phyloP scores from a whole-genome alignment of 2,329 filamentous ascomycete species.

The Teratosphaeriaceae sp. region DNA sequence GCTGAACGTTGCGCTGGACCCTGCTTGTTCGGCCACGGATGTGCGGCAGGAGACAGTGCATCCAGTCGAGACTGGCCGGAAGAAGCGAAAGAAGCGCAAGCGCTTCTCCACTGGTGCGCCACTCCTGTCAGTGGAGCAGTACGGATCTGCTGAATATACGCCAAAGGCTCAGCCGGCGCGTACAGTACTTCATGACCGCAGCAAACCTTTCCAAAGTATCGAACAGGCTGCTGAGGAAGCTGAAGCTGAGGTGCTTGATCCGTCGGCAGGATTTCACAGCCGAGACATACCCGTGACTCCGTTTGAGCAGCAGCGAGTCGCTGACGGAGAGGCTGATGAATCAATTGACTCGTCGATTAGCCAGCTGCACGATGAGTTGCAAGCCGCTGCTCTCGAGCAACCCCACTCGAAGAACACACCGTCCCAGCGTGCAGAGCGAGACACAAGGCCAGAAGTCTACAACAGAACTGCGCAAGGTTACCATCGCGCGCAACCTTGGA shows the following conservation, averaged over 20 bases:
- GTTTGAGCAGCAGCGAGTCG: background rate
- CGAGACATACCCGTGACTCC: background rate
- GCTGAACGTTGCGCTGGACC: background rate
- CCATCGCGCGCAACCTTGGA: no score
- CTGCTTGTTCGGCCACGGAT: background rate
- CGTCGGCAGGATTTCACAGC: background rate
- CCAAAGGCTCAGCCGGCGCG: background rate
- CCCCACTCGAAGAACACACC: background rate
- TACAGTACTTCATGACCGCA: no score
- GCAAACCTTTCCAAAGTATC: background rate
- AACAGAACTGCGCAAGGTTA: no score
- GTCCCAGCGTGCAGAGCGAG: no score
- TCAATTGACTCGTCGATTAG: background rate
- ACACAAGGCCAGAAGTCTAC: no score
- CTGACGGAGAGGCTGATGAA: background rate
- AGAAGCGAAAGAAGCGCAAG: constrained; percentile 5
- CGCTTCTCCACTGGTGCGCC: background rate
- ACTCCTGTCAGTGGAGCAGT: no score
- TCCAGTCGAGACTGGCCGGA: background rate
- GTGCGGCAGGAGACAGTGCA: background rate
- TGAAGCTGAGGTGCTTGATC: background rate
- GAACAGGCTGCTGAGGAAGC: background rate
- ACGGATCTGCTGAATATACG: no score
- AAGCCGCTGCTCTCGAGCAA: background rate
- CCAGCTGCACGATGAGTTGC: background rate